These are phyloP conservation scores for Papilionanthe hybrid DNA, from an alignment of 116 monocot genomes.

Conservation along the genomic window DNA sequence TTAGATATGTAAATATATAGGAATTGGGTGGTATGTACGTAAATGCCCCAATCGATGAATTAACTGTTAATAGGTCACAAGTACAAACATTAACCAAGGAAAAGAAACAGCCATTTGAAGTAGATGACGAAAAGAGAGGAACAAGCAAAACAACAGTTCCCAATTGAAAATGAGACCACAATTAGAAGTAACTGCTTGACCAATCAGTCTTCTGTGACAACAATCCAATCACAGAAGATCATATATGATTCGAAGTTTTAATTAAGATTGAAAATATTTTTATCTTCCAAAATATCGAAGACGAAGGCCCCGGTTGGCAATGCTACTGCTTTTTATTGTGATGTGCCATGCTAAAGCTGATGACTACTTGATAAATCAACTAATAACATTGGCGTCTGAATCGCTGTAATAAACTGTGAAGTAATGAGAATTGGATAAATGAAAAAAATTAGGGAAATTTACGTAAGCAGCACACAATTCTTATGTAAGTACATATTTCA, in stretches of 20 bases:
- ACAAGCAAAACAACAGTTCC: not conserved
- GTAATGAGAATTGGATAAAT: not conserved
- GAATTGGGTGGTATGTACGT: too few species aligned
- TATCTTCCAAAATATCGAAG: not conserved
- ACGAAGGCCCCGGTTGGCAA: not conserved
- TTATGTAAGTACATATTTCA: too few species aligned
- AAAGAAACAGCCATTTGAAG: not conserved
- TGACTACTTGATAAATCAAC: not conserved
- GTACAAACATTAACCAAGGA: not conserved
- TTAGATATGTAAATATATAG: too few species aligned
- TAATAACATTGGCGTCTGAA: not conserved
- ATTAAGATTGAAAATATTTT: not conserved
- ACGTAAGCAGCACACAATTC: too few species aligned
- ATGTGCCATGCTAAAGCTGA: not conserved
- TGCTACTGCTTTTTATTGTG: not conserved
- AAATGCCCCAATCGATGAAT: not conserved
- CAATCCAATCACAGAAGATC: not conserved
- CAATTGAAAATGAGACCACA: not conserved
- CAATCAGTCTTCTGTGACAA: not conserved
- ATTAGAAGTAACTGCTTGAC: constrained; percentile 1
- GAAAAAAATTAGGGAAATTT: not conserved
- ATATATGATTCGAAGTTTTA: not conserved
- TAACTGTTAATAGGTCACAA: not conserved
- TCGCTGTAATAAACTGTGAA: not conserved
- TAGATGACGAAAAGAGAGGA: constrained; percentile 1